Percentiles rank a stretch among this genome's conserved stretches.
Evolutionary conservation across 2,329 filamentous ascomycete genomes (phyloP).

Genomic region (Penicillium hordei): DNA sequence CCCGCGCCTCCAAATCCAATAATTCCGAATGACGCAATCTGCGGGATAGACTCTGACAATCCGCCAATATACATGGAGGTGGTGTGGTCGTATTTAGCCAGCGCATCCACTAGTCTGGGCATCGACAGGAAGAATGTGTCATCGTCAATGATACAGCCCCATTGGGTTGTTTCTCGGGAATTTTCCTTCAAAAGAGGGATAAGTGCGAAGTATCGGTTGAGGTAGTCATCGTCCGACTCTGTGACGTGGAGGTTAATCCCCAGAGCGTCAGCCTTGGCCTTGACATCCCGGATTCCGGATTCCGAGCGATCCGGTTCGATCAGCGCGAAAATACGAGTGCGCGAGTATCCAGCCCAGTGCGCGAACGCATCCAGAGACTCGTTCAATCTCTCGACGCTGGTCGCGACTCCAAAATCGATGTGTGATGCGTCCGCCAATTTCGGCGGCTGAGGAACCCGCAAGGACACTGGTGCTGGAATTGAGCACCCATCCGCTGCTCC

Average conservation of each 20-base stretch:
- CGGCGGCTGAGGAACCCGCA: conserved; percentile 50
- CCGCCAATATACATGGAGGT: conserved; percentile 56
- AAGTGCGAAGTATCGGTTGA: conserved; percentile 58
- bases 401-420: conserved; percentile 60
- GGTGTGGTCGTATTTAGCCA: conserved; percentile 52
- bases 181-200: conserved; percentile 52
- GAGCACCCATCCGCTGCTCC: conserved; percentile 34
- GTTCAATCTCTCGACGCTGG: conserved; percentile 52
- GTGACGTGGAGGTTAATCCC: conserved; percentile 46
- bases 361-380: conserved; percentile 54
- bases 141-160: conserved; percentile 61
- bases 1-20: conserved; percentile 64
- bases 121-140: conserved; percentile 64
- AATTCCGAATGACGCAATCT: conserved; percentile 55
- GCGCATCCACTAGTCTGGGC: conserved; percentile 49
- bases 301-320: conserved; percentile 44
- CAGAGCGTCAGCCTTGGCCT: conserved; percentile 37
- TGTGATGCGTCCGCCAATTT: conserved; percentile 48
- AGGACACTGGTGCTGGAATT: conserved; percentile 48
- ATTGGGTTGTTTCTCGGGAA: conserved; percentile 49
- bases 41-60: conserved; percentile 57
- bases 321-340: conserved; percentile 54
- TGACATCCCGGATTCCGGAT: conserved; percentile 23
- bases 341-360: conserved; percentile 57
- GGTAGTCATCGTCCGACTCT: conserved; percentile 38